Evolutionary conservation across 2,329 filamentous ascomycete species (phyloP).

Genomic region (Paraphoma chrysanthemicola): DNA sequence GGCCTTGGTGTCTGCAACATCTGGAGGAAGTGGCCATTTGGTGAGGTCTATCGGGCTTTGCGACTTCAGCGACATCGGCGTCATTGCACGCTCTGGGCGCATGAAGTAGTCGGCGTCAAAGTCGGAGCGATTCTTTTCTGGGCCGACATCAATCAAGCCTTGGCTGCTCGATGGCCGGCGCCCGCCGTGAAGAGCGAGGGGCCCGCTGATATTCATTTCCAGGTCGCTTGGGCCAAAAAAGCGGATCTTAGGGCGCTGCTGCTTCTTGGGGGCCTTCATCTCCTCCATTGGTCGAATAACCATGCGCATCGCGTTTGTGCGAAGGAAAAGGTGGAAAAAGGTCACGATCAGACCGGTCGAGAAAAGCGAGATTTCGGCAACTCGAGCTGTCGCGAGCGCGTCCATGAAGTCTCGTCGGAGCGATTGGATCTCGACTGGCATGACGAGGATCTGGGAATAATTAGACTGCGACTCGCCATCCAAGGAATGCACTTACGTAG

Average conservation of each 20-base stretch:
- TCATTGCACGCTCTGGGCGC: conserved; percentile 39
- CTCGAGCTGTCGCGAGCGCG: conserved; percentile 64
- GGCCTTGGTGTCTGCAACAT: conserved; percentile 28
- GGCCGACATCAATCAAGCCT: conserved; percentile 45
- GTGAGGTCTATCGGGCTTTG: conserved; percentile 40
- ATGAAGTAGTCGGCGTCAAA: conserved; percentile 43
- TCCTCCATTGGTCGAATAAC: conserved; percentile 60
- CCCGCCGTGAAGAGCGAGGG: conserved; percentile 42
- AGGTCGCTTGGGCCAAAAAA: conserved; percentile 54
- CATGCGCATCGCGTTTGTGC: conserved; percentile 66
- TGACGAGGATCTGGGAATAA: conserved; percentile 58
- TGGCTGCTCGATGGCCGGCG: conserved; percentile 43
- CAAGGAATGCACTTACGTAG: conserved; percentile 56
- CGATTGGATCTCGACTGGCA: conserved; percentile 68
- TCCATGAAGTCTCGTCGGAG: conserved; percentile 52
- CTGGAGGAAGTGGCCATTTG: conserved; percentile 46
- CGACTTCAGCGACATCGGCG: conserved; percentile 35
- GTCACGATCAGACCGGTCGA: conserved; percentile 70
- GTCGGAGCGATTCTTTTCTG: conserved; percentile 47
- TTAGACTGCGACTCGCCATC: conserved; percentile 3
- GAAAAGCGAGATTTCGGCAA: conserved; percentile 71
- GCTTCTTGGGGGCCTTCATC: conserved; percentile 47
- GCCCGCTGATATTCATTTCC: conserved; percentile 51
- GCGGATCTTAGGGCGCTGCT: conserved; percentile 58
- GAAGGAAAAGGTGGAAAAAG: conserved; percentile 70